Base-by-base conservation (phyloP, 2,329 filamentous ascomycete genomes). In the Alternaria triticina region DNA sequence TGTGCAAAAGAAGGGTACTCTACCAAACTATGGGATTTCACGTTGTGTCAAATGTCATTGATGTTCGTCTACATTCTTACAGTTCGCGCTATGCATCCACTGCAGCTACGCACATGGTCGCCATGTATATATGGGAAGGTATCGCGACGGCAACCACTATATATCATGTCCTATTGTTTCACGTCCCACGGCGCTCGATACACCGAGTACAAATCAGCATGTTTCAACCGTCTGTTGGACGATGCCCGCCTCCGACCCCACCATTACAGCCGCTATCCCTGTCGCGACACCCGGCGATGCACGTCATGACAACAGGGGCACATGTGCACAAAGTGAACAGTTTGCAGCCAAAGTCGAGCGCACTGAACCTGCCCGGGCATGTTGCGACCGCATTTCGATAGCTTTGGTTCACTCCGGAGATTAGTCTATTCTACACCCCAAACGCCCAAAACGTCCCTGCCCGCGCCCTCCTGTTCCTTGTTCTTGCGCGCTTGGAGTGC, bases 371-470 rank as follows among this genome's bases (percentile, higher is more conserved):
- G 52, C 33, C 23, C 33, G 44, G 52, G 28, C 44, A 33, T 45
- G 20, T 17, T 22, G 44, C 52, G 58, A 43, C 22, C 44, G 28
- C 43, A 25, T 22, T 12, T n/a, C 4, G 22, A 28, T 22, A 46
- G 27, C 4, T 23, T 33, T 15, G 25, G n/a, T 49, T 33, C 45
- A 22, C 49, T 50, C 54, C 51, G 30, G 58, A 60, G 25, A 60
- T 60, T 60, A 23, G 6, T 25, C 23, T 36, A 72, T 27, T 66
- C 66, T n/a, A 85, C 78, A 3, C 82, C 82, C 82, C 82, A 84
- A 25, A 80, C 74, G 1, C 82, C 82, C 30, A 84, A 65, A 5
- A 83, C 81, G 75, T 84, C 82, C 47, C 70, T 36, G 64, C 22
- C 74, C 79, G 81, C 77, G 10, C 72, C 68, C 49, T 75, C 77